These are phyloP conservation scores for Nasturtium officinale DNA, from an alignment of 345 rosid species.

Conservation along the genomic window DNA sequence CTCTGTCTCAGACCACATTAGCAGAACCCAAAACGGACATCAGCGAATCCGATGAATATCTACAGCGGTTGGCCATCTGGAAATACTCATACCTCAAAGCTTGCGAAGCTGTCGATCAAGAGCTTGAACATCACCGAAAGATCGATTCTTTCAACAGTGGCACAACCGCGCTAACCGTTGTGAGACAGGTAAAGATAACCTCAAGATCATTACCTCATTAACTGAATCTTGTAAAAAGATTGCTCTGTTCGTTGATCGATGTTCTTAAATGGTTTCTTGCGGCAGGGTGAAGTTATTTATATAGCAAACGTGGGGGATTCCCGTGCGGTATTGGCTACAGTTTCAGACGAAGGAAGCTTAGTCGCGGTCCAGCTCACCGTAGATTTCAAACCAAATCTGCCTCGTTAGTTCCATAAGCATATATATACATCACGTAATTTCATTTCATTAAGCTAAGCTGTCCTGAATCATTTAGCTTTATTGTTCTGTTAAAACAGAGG, in stretches of 20 bases:
- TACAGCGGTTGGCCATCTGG: slow-evolving; percentile 66
- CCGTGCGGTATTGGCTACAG: slow-evolving; percentile 83
- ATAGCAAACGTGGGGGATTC: slow-evolving; percentile 93
- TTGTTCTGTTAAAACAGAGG: slow-evolving; percentile 57
- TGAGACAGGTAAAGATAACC: slow-evolving; percentile 62
- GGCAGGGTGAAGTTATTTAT: slow-evolving; percentile 66
- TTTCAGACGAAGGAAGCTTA: slow-evolving; percentile 74
- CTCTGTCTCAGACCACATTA: slow-evolving; percentile 53
- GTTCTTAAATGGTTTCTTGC: slow-evolving; percentile 26
- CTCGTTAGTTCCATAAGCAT: slow-evolving; percentile 57
- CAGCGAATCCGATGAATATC: slow-evolving; percentile 56
- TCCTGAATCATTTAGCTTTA: not conserved
- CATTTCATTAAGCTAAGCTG: not conserved
- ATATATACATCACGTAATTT: not conserved
- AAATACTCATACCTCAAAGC: slow-evolving; percentile 76
- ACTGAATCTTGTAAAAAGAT: not conserved
- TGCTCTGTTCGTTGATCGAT: no score
- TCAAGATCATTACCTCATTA: not conserved
- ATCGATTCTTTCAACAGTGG: slow-evolving; percentile 83
- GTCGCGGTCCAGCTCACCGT: slow-evolving; percentile 76
- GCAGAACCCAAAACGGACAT: slow-evolving; percentile 51
- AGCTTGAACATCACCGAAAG: slow-evolving; percentile 65
- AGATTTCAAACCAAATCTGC: slow-evolving; percentile 87
- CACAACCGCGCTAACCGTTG: slow-evolving; percentile 78
- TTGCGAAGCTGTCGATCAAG: slow-evolving; percentile 77